These are phyloP conservation scores for Parmelia sp. DNA, from an alignment of 495 filamentous ascomycete genomes.

Conservation along the genomic window DNA sequence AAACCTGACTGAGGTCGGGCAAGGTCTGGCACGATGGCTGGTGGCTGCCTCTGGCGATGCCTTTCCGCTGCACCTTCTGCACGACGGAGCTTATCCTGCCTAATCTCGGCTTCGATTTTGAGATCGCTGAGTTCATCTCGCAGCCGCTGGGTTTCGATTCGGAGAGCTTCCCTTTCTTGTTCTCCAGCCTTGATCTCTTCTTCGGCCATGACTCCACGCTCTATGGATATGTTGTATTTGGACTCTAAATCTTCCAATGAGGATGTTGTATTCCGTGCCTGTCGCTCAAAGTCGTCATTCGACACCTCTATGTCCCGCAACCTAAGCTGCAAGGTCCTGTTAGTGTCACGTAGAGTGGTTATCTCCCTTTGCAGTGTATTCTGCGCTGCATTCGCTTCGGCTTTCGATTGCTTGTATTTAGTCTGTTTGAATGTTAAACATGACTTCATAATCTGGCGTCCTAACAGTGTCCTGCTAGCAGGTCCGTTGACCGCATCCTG, in stretches of 20 bases:
- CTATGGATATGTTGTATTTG: constrained; percentile 91
- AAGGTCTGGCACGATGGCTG: constrained; percentile 35
- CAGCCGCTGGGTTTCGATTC: constrained; percentile 83
- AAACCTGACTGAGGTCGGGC: constrained; percentile 38
- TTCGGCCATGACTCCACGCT: constrained; percentile 85
- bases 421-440: constrained; percentile 46
- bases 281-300: constrained; percentile 96
- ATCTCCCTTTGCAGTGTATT: constrained; percentile 91
- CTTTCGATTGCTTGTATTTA: constrained; percentile 93
- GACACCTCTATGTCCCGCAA: constrained; percentile 93
- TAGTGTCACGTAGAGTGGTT: constrained; percentile 76
- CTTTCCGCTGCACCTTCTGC: constrained; percentile 49
- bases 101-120: constrained; percentile 89
- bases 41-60: constrained; percentile 44
- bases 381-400: constrained; percentile 75
- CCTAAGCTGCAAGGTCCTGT: constrained; percentile 71
- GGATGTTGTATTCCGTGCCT: constrained; percentile 87
- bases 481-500: neutral
- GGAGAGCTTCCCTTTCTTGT: constrained; percentile 76
- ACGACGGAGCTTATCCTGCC: constrained; percentile 81
- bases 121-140: constrained; percentile 87
- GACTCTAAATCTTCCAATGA: constrained; percentile 95
- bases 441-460: neutral
- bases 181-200: constrained; percentile 88
- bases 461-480: neutral